Conservation (phyloP, 176 grass and related monocot species). For the Chloris gayana region DNA sequence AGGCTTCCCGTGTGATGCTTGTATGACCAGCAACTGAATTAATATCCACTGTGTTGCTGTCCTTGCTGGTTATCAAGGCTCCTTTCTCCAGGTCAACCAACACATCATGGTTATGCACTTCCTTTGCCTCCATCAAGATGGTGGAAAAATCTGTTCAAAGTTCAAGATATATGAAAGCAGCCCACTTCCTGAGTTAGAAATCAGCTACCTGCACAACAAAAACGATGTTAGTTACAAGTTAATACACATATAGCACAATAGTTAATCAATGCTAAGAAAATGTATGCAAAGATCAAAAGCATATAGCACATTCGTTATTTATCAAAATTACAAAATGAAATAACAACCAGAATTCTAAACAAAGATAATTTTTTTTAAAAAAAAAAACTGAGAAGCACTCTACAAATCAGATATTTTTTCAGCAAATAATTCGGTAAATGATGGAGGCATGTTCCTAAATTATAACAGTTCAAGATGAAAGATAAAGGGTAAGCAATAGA, state of each 20-base stretch:
- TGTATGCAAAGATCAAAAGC: neutral
- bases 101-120: slow-evolving; percentile 27
- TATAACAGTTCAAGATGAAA: too few relatives aligned
- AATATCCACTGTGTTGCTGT: neutral
- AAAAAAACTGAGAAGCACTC: neutral
- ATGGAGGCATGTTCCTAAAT: neutral
- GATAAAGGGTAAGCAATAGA: too few relatives aligned
- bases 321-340: slow-evolving; percentile 19
- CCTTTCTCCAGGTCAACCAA: slow-evolving; percentile 73
- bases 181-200: neutral
- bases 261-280: neutral
- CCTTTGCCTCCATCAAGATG: slow-evolving; percentile 48
- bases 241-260: neutral
- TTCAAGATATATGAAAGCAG: neutral
- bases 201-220: slow-evolving; percentile 8
- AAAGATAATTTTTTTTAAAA: too few relatives aligned
- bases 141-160: neutral
- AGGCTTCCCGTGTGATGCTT: neutral
- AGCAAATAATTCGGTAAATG: neutral
- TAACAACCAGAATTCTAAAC: neutral
- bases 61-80: slow-evolving; percentile 12
- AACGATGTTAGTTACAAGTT: neutral
- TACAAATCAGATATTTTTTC: neutral
- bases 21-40: slow-evolving; percentile 7
- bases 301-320: neutral